Percentiles rank a stretch among this genome's conserved stretches.
phyloP scores from a whole-genome alignment of 2,329 filamentous ascomycete species.

The Pseudofabraea citricarpa region DNA sequence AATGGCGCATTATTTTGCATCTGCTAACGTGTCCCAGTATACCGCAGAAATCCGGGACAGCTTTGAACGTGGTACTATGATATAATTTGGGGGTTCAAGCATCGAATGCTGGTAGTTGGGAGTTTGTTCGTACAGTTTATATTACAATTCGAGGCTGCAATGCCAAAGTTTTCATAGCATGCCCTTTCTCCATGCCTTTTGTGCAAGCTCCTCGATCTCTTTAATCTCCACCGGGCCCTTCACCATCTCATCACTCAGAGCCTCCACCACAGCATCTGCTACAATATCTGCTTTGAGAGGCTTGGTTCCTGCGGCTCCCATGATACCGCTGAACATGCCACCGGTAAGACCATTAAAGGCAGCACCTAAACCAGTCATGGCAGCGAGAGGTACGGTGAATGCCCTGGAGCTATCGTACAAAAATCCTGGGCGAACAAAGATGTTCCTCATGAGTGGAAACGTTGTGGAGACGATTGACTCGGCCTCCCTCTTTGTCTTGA shows the following conservation, averaged over 20 bases:
- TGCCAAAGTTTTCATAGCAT: slow-evolving; percentile 62
- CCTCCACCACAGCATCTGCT: slow-evolving; percentile 85
- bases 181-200: slow-evolving; percentile 78
- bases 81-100: slow-evolving; percentile 54
- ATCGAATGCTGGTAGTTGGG: slow-evolving; percentile 7
- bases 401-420: slow-evolving; percentile 81
- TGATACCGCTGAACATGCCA: slow-evolving; percentile 67
- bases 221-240: slow-evolving; percentile 73
- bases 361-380: slow-evolving; percentile 67
- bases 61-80: slow-evolving; percentile 96
- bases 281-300: slow-evolving; percentile 84
- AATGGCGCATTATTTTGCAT: neutral
- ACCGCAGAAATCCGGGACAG: slow-evolving; percentile 94
- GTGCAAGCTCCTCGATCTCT: slow-evolving; percentile 77
- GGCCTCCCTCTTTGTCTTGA: slow-evolving; percentile 86
- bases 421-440: slow-evolving; percentile 84
- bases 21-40: slow-evolving; percentile 49
- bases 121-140: slow-evolving; percentile 11
- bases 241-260: slow-evolving; percentile 66
- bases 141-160: slow-evolving; percentile 15
- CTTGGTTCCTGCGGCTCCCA: slow-evolving; percentile 81
- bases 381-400: slow-evolving; percentile 81
- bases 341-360: slow-evolving; percentile 74
- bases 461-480: slow-evolving; percentile 69
- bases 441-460: slow-evolving; percentile 69